Evolutionary conservation across 129 eudicot genomes (phyloP).

Genomic region (Artemisia tridentata): DNA sequence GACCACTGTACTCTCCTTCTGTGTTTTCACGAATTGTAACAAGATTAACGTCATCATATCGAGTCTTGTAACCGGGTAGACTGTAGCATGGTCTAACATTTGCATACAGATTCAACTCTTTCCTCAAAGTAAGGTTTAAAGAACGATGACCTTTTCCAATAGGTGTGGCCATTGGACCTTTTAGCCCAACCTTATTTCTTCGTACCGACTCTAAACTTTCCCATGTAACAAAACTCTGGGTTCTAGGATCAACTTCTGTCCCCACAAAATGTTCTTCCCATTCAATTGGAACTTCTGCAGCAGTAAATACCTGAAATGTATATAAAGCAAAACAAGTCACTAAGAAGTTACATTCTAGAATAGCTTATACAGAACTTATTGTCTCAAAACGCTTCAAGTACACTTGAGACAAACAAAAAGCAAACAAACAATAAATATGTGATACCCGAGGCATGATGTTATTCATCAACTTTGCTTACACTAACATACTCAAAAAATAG

Average conservation of each 20-base stretch:
- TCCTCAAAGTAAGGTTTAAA: slow-evolving; percentile 89
- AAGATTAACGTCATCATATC: slow-evolving; percentile 88
- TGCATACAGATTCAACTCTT: slow-evolving; percentile 90
- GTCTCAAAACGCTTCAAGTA: too few relatives aligned
- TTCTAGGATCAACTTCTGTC: slow-evolving; percentile 84
- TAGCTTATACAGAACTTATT: background rate
- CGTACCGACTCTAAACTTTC: slow-evolving; percentile 95
- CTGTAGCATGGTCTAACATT: slow-evolving; percentile 99
- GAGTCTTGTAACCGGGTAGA: slow-evolving; percentile 94
- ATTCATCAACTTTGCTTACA: too few relatives aligned
- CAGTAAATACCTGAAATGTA: slow-evolving; percentile 57
- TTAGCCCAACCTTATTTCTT: slow-evolving; percentile 78
- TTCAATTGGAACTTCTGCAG: slow-evolving; percentile 89
- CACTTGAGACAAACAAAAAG: too few relatives aligned
- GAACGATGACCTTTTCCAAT: slow-evolving; percentile 99
- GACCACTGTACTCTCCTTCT: slow-evolving; percentile 98
- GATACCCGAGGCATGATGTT: too few relatives aligned
- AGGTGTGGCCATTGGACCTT: slow-evolving; percentile 99
- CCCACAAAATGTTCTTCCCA: slow-evolving; percentile 99
- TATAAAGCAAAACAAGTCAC: background rate
- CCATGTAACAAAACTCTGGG: slow-evolving; percentile 96
- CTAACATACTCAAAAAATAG: too few relatives aligned
- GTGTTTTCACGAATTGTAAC: slow-evolving; percentile 96
- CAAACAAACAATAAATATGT: too few relatives aligned
- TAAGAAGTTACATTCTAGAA: background rate